Evolutionary conservation across 139 green algal species (phyloP), one percentile per base, ranked within the genome.

Genomic region (Chlorella vulgaris): DNA sequence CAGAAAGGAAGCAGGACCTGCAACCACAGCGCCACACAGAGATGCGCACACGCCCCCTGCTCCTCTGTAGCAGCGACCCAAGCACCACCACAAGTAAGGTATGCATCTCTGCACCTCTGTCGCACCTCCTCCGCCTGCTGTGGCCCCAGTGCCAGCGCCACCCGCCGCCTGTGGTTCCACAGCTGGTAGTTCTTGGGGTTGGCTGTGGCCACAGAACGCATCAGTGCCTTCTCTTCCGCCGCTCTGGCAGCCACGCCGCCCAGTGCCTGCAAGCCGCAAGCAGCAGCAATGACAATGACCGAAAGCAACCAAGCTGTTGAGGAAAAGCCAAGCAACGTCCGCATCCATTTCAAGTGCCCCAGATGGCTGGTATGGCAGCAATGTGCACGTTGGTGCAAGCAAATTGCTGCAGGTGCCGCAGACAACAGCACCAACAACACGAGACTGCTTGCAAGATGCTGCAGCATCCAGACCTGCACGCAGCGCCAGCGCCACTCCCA

Each of bases 101-200:
- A n/a, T n/a, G n/a, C n/a, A n/a, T n/a, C n/a, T n/a, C n/a, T n/a
- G n/a, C n/a, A n/a, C n/a, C n/a, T n/a, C n/a, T n/a, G n/a, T 21
- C 88, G 55, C 78, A 93, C 87, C 43, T 86, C 69, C 40, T 89
- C 71, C 4, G 83, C 82, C 36, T 87, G 53, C 10, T 24, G 28
- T 1, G 74, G 60, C 1, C 90, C 86, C 51, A 90, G 69, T n/a
- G 82, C 71, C 50, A 90, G 39, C 2, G 86, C 86, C 18, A 90
- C 81, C 38, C 92, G 90, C 35, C 92, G 74, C 10, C 93, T 83
- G 85, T 96, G 86, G 75, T 97, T 97, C 95, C 95, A 98, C 43
- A 98, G 86, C 88, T 98, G 95, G 77, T 98, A 98, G 90, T 98
- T 98, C 80, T 98, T 98, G 5, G 90, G 82, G 58, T 87, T 93